Evolutionary conservation across 1,284 basidiomycete species (phyloP).

Genomic region (Apiotrichum sp.): DNA sequence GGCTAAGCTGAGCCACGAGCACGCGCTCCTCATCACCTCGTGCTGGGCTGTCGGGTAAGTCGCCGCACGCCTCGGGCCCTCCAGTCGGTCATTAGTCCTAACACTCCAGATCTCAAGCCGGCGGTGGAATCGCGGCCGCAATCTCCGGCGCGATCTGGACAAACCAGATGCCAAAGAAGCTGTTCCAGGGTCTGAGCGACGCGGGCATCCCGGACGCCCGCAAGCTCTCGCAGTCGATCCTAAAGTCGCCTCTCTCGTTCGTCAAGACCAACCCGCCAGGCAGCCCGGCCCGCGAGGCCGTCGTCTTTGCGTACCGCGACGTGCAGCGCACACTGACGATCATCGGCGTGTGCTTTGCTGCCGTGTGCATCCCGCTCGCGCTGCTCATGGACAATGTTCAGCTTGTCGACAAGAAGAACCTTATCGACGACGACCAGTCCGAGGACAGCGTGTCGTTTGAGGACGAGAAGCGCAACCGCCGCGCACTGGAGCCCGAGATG

Average conservation of each 20-base stretch:
- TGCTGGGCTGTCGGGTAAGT: constrained; percentile 12
- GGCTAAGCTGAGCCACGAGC: constrained; percentile 17
- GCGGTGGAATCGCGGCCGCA: constrained; percentile 39
- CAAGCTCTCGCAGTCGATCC: constrained; percentile 30
- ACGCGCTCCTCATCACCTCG: constrained; percentile 15
- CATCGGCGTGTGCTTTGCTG: constrained; percentile 34
- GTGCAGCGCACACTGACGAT: constrained; percentile 37
- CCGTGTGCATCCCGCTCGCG: constrained; percentile 22
- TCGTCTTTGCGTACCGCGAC: constrained; percentile 35
- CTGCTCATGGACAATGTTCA: constrained; percentile 29
- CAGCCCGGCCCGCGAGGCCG: constrained; percentile 37
- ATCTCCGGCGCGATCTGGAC: constrained; percentile 46
- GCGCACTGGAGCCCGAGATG: not conserved
- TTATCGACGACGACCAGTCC: constrained; percentile 7
- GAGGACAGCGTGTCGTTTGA: not conserved
- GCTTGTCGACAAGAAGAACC: constrained; percentile 32
- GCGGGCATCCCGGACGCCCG: constrained; percentile 24
- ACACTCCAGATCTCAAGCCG: constrained; percentile 8
- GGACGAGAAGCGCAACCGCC: not conserved
- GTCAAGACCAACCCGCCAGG: constrained; percentile 36
- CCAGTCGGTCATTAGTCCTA: not conserved
- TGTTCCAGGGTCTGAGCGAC: constrained; percentile 11
- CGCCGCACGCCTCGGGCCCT: not conserved
- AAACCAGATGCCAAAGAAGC: constrained; percentile 23
- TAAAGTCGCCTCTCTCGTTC: constrained; percentile 37